A percentile compares a stretch with the other conserved stretches of the same genome.
These are phyloP conservation scores for Malus asiatica DNA, from an alignment of 306 rosid genomes.

Conservation along the genomic window DNA sequence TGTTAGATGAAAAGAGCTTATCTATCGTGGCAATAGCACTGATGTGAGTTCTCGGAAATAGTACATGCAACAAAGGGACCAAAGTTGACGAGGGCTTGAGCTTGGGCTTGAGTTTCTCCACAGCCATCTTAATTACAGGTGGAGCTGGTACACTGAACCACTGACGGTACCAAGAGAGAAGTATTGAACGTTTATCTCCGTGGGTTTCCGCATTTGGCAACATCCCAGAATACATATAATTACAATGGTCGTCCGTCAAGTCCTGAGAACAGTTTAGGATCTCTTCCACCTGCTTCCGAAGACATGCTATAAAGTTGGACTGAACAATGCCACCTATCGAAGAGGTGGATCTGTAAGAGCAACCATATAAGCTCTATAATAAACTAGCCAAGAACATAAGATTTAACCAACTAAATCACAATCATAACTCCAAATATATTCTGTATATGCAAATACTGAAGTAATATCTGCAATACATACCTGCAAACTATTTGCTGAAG, in stretches of 20 bases:
- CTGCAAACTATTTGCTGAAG: no score
- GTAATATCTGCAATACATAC: no score
- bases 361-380: no score
- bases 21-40: slow-evolving; percentile 52
- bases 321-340: slow-evolving; percentile 76
- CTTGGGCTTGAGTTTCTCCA: slow-evolving; percentile 52
- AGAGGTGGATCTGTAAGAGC: no score
- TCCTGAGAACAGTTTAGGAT: slow-evolving; percentile 47
- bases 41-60: slow-evolving; percentile 66
- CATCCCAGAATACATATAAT: slow-evolving; percentile 57
- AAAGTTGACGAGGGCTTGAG: slow-evolving; percentile 39
- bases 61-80: slow-evolving; percentile 60
- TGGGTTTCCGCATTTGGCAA: slow-evolving; percentile 66
- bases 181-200: slow-evolving; percentile 41
- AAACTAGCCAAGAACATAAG: no score
- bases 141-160: slow-evolving; percentile 84
- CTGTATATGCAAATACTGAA: no score
- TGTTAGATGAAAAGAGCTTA: slow-evolving; percentile 38
- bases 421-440: no score
- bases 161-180: slow-evolving; percentile 85
- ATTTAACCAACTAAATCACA: no score
- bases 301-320: slow-evolving; percentile 62
- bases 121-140: slow-evolving; percentile 38
- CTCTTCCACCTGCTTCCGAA: slow-evolving; percentile 69
- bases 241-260: slow-evolving; percentile 58